These are phyloP conservation scores for Odontarrhena argentea DNA, from an alignment of 345 rosid genomes.

Conservation along the genomic window DNA sequence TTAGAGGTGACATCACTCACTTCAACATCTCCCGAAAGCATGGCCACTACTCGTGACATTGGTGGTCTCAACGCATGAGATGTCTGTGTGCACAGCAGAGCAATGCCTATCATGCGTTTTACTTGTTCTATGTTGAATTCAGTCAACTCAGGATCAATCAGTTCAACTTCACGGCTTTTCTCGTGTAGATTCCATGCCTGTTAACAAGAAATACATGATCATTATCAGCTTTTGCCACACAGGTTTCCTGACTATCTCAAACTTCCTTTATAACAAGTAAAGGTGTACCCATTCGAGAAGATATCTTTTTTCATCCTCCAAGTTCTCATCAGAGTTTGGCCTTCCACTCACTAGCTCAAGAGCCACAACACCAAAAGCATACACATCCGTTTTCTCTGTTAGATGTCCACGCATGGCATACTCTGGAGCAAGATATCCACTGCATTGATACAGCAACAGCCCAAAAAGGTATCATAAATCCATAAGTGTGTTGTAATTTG, in stretches of 20 bases:
- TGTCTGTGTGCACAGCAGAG: slow-evolving; percentile 66
- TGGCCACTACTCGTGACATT: slow-evolving; percentile 66
- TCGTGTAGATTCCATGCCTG: slow-evolving; percentile 70
- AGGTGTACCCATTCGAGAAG: slow-evolving; percentile 62
- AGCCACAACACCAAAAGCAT: slow-evolving; percentile 50
- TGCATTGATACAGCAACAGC: slow-evolving; percentile 6
- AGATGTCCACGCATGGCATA: slow-evolving; percentile 67
- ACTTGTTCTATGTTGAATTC: slow-evolving; percentile 51
- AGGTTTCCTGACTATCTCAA: background rate
- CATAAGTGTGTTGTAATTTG: too few species aligned
- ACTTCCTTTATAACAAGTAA: slow-evolving; percentile 2
- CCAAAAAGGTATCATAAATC: slow-evolving; percentile 38
- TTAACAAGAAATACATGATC: background rate
- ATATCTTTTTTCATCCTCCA: slow-evolving; percentile 42
- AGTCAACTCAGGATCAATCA: slow-evolving; percentile 46
- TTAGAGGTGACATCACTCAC: slow-evolving; percentile 44
- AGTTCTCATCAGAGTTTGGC: slow-evolving; percentile 39
- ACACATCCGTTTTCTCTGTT: slow-evolving; percentile 58
- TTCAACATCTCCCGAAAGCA: slow-evolving; percentile 74
- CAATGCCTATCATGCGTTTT: slow-evolving; percentile 54
- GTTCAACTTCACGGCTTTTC: slow-evolving; percentile 44
- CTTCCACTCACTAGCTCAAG: slow-evolving; percentile 48
- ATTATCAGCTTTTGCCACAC: background rate
- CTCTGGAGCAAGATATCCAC: slow-evolving; percentile 63
- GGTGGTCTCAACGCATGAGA: slow-evolving; percentile 57